Conservation (phyloP, 768 basidiomycete species). For the Hortiboletus flavorubellus region DNA sequence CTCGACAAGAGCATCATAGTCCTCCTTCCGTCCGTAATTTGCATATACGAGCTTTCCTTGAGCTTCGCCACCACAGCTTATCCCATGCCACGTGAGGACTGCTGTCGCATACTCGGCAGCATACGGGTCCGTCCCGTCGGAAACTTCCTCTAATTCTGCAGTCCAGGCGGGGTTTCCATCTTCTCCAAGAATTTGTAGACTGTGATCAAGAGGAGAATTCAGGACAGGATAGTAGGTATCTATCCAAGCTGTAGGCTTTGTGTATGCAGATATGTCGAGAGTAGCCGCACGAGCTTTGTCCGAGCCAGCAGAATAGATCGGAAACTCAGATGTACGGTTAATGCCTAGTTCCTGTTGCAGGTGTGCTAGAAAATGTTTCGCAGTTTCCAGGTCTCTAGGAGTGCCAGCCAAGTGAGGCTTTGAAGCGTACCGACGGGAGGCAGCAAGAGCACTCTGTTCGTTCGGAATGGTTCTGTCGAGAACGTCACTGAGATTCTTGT, state of each 20-base stretch:
- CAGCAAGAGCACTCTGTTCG: constrained; percentile 43
- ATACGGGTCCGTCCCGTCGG: constrained; percentile 61
- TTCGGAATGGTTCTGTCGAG: constrained; percentile 47
- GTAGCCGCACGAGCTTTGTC: constrained; percentile 51
- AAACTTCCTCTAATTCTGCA: constrained; percentile 64
- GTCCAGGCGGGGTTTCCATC: constrained; percentile 50
- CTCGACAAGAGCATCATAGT: constrained; percentile 57
- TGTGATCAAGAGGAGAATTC: constrained; percentile 60
- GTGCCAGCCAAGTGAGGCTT: constrained; percentile 64
- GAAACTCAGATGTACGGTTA: constrained; percentile 25
- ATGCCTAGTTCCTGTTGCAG: constrained; percentile 52
- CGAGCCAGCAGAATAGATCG: constrained; percentile 58
- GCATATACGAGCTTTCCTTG: constrained; percentile 55
- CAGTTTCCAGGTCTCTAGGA: constrained; percentile 52
- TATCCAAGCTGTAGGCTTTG: constrained; percentile 54
- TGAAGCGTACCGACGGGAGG: constrained; percentile 51
- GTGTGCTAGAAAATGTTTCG: constrained; percentile 49
- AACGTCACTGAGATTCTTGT: not conserved
- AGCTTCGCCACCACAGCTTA: constrained; percentile 65
- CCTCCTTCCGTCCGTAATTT: constrained; percentile 56
- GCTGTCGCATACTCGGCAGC: constrained; percentile 54
- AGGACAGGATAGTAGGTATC: constrained; percentile 72
- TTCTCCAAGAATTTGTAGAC: constrained; percentile 52
- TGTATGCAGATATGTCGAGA: constrained; percentile 40
- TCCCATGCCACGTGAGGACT: constrained; percentile 67